Conservation (phyloP, 2,329 filamentous ascomycete species). For the Fusarium multiceps region DNA sequence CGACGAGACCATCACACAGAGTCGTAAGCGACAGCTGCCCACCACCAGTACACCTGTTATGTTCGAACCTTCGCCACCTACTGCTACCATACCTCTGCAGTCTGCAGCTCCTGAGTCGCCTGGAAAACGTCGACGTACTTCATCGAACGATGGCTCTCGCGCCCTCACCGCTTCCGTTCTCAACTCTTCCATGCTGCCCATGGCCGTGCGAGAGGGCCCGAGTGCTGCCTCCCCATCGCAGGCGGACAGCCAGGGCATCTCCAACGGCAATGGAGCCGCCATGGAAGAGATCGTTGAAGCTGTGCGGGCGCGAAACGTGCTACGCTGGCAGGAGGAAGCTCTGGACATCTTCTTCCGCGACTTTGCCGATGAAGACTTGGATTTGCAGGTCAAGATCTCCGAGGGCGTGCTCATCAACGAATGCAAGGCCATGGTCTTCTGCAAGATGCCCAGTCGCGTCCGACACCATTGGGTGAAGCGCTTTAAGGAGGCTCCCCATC, state of each 20-base stretch:
- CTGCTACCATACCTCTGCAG: constrained; percentile 37
- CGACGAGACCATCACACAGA: constrained; percentile 60
- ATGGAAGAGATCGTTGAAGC: constrained; percentile 57
- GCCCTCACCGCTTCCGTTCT: constrained; percentile 39
- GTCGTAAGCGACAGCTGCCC: constrained; percentile 57
- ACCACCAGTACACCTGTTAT: constrained; percentile 26
- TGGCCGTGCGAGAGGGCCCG: constrained; percentile 34
- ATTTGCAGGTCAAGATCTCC: constrained; percentile 69
- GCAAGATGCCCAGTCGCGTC: constrained; percentile 67
- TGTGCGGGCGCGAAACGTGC: constrained; percentile 52
- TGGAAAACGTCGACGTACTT: constrained; percentile 51
- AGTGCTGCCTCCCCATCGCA: constrained; percentile 37
- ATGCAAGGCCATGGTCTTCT: constrained; percentile 70
- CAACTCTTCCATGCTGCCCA: constrained; percentile 47
- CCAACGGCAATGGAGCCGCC: constrained; percentile 35
- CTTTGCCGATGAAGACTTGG: constrained; percentile 66
- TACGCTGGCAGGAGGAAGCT: constrained; percentile 67
- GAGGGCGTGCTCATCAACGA: constrained; percentile 69
- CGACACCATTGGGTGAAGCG: constrained; percentile 67
- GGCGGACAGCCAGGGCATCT: constrained; percentile 31
- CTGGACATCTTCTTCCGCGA: constrained; percentile 70
- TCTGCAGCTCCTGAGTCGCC: constrained; percentile 49
- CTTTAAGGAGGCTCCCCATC: constrained; percentile 55
- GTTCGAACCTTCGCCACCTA: constrained; percentile 42
- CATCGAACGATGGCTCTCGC: constrained; percentile 44